Percentiles rank a stretch among this genome's conserved stretches.
Evolutionary conservation across 2,329 filamentous ascomycete genomes (phyloP).

Genomic region (Teratosphaeria gauchensis): DNA sequence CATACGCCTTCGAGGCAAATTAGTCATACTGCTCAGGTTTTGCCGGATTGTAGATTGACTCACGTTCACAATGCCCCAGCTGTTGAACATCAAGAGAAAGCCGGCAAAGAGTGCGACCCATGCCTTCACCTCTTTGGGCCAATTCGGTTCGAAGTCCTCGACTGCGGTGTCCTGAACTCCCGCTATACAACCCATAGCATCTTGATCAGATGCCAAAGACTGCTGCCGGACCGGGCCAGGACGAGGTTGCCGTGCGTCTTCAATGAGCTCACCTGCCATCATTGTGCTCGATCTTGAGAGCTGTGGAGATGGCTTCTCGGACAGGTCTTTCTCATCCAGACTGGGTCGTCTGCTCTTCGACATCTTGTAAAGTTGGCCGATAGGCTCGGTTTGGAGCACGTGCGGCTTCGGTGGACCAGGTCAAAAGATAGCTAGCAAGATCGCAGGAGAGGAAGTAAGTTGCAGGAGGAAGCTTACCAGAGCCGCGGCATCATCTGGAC

Average conservation of each 20-base stretch:
- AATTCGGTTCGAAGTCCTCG: slow-evolving; percentile 16
- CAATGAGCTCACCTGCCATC: not conserved
- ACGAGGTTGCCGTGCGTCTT: not conserved
- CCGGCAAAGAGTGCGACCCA: slow-evolving; percentile 37
- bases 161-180: not conserved
- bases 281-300: not conserved
- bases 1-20: slow-evolving; percentile 27
- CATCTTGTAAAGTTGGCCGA: not conserved
- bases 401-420: not conserved
- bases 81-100: slow-evolving; percentile 40
- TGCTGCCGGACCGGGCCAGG: not conserved
- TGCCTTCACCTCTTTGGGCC: slow-evolving; percentile 37
- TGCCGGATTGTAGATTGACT: not conserved
- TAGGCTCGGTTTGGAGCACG: not conserved
- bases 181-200: not conserved
- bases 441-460: not conserved
- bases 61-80: slow-evolving; percentile 16
- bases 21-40: not conserved
- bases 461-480: not conserved
- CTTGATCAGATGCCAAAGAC: not conserved
- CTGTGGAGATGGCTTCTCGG: not conserved
- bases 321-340: not conserved
- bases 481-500: not conserved
- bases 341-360: not conserved
- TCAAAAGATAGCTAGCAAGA: not conserved